Base-by-base conservation (phyloP, 805 yeast species). In the Saccharomycopsis guyanensis region DNA sequence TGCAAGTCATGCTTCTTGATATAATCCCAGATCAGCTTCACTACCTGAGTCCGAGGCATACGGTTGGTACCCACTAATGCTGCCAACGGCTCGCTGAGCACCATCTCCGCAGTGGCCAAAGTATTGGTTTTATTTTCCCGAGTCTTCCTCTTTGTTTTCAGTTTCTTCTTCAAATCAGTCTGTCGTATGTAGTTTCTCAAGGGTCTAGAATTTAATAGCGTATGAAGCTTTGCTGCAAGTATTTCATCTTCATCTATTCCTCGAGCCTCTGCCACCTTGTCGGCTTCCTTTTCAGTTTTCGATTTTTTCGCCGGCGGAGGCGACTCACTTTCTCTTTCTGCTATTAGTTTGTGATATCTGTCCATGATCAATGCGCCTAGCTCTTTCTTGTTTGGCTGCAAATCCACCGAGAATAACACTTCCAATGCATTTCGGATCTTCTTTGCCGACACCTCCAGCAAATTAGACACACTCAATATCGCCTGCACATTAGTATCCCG, bases 391-490 rank as follows among this genome's bases (percentile, higher is more conserved):
- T 72, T 65, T 0, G 66, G 65, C 18, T 56, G 63, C 37, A 83
- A 67, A 53, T 82, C 78, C 1, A 72, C 66, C 3, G 72, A 75
- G 56, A 79, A 83, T 27, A 86, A 66, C 51, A 76, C 84, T 58
- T 80, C 86, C n/a, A 86, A 57, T 0, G 89, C 91, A 49, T 72
- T 70, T 51, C 94, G 67, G 20, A 86, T 76, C 58, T 75, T 73
- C 60, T 82, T 82, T 4, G 83, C 87, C 0, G 89, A 76, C 13
- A 85, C 77, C 50, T 74, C 70, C 50, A 80, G 81, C 27, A 83
- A 68, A 55, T 85, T 82, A 1, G 89, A 76, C 4, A 77, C 88
- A 42, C 80, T 67, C 32, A 86, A 63, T 8, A 86, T 83, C 1
- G 94, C 87, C 84, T 78, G 37, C 4, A 10, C 29, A 7, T 25